These are phyloP conservation scores for Penicillium coprophilum DNA, from an alignment of 495 filamentous ascomycete genomes.

Conservation along the genomic window DNA sequence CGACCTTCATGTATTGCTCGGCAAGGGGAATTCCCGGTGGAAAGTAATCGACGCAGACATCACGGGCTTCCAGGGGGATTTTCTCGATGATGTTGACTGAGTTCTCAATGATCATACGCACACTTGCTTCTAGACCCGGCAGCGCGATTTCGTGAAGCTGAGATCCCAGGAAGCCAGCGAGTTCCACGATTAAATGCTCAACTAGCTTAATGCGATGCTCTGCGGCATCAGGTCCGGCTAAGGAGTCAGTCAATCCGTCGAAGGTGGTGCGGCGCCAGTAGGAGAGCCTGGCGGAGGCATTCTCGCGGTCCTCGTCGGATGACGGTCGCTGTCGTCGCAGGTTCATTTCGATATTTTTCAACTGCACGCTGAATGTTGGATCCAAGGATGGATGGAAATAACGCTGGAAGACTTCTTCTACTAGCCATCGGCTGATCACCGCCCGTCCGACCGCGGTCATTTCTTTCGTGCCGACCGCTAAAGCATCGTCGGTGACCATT, in stretches of 20 bases:
- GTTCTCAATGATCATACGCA: slow-evolving; percentile 90
- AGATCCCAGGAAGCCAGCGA: slow-evolving; percentile 66
- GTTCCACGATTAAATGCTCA: slow-evolving; percentile 63
- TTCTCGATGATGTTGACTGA: slow-evolving; percentile 83
- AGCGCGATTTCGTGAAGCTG: slow-evolving; percentile 75
- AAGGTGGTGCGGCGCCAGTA: slow-evolving; percentile 93
- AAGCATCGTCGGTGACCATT: slow-evolving; percentile 80
- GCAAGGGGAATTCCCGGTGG: slow-evolving; percentile 66
- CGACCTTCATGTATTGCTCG: slow-evolving; percentile 77
- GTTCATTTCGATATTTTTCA: slow-evolving; percentile 88
- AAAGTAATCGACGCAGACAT: slow-evolving; percentile 84
- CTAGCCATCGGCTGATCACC: slow-evolving; percentile 83
- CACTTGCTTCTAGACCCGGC: slow-evolving; percentile 73
- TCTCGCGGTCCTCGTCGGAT: slow-evolving; percentile 86
- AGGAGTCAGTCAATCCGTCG: slow-evolving; percentile 76
- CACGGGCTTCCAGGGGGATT: slow-evolving; percentile 86
- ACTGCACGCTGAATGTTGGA: slow-evolving; percentile 64
- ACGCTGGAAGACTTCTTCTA: slow-evolving; percentile 85
- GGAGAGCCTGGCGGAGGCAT: slow-evolving; percentile 79
- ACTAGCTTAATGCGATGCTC: slow-evolving; percentile 66
- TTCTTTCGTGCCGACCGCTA: slow-evolving; percentile 81
- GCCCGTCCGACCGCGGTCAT: slow-evolving; percentile 97
- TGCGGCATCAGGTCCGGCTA: slow-evolving; percentile 62
- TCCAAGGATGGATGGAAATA: slow-evolving; percentile 92
- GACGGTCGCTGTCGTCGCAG: slow-evolving; percentile 69